Percentiles rank a stretch among this genome's conserved stretches.
Evolutionary conservation across 805 yeast genomes (phyloP).

Genomic region (Saccharomycopsis sp.): DNA sequence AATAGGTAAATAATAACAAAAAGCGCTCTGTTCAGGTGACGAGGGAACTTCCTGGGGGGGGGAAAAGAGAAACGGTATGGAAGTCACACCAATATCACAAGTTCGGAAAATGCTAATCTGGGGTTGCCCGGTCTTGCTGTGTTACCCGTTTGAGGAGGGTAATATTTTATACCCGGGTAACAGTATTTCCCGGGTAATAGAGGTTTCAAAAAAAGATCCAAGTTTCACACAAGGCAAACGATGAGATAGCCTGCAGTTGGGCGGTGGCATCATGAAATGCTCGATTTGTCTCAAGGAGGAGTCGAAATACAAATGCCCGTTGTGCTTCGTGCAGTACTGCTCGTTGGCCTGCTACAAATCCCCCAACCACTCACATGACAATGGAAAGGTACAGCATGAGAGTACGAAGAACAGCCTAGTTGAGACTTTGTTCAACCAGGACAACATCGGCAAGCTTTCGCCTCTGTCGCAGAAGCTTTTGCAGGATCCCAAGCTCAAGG

Average conservation of each 20-base stretch:
- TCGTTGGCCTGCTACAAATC: conserved; percentile 52
- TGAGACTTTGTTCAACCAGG: too few relatives aligned
- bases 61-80: conserved; percentile 1
- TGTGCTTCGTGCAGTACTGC: conserved; percentile 41
- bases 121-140: too few relatives aligned
- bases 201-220: too few relatives aligned
- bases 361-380: conserved; percentile 30
- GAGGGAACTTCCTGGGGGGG: background rate
- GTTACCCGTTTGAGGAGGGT: too few relatives aligned
- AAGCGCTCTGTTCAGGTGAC: background rate
- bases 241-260: background rate
- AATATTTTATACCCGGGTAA: background rate
- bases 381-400: too few relatives aligned
- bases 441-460: background rate
- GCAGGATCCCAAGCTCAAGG: conserved; percentile 28
- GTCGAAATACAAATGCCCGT: conserved; percentile 41
- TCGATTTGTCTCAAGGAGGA: conserved; percentile 28
- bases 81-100: conserved; percentile 11
- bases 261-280: conserved; percentile 23
- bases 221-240: too few relatives aligned
- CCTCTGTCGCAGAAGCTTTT: background rate
- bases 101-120: too few relatives aligned
- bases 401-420: too few relatives aligned
- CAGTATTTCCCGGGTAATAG: too few relatives aligned
- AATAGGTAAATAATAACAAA: too few relatives aligned